Evolutionary conservation across 1,284 basidiomycete genomes (phyloP), one percentile per base, ranked within the genome.

Genomic region (Sanghuangporus weigelae): DNA sequence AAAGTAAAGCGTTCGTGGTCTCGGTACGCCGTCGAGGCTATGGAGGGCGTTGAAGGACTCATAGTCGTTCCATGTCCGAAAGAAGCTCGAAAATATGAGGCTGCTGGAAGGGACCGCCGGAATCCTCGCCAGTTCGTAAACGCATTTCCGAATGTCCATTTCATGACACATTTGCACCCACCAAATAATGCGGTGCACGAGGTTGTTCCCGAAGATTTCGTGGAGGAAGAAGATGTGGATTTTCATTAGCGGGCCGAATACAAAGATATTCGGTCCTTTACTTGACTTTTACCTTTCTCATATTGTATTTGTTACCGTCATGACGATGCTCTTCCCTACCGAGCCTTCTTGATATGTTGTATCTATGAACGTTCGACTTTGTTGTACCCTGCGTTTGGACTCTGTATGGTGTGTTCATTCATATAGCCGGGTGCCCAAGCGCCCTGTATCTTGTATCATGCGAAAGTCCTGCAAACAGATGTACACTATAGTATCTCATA

Each of bases 31-130:
- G 46, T 64, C 5, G 58, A 64, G 44, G 57, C 63, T 19, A 64
- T 64, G 63, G 53, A 59, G 7, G 63, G 63, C 11, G 57, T 56
- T 26, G 58, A 64, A 21, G 50, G 58, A 14, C 63, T 64, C 36
- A 42, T 64, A 38, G 42, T 49, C 16, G 38, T 57, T n/a, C 44
- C 60, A 21, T 62, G 54, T 38, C 60, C 60, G 8, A 62, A 57
- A 31, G 60, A 61, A 23, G 49, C 58, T 14, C 36, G 23, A 21
- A 50, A 51, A 19, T 60, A 60, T 21, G 58, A 60, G 11, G 58
- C 58, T 31, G 14, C 26, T 38, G 11, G 49, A n/a, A 42, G 23
- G 36, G 48, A 60, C 12, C 58, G 38, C 19, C 58, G 49, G 23
- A 11, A 44, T 31, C 26, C 21, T 31, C 56, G 56, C 49, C 49